phyloP scores from a whole-genome alignment of 345 rosid species.

The Eucalyptus dawsonii region DNA sequence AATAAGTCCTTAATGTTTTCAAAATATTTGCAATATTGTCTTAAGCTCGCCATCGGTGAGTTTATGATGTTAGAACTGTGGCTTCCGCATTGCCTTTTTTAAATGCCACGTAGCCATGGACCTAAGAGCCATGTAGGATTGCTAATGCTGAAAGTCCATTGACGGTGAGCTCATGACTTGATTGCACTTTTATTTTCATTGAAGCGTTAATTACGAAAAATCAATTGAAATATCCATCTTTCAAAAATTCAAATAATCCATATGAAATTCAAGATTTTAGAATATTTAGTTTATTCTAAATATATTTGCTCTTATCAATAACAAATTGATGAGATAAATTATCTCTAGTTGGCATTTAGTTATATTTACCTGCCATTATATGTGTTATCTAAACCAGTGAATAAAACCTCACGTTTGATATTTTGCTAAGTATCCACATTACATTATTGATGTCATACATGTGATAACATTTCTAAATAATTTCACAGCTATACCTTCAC shows the following conservation, averaged over 20 bases:
- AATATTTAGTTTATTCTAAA: neutral
- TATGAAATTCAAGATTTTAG: neutral
- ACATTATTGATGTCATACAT: neutral
- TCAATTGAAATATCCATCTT: neutral
- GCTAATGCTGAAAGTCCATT: neutral
- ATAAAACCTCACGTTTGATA: neutral
- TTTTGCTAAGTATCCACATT: neutral
- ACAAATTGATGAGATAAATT: neutral
- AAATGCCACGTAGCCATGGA: neutral
- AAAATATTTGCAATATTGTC: neutral
- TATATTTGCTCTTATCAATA: neutral
- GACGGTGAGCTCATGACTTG: neutral
- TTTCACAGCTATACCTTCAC: neutral
- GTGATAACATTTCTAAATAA: neutral
- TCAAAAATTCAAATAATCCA: neutral
- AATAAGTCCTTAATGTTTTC: neutral
- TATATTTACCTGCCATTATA: neutral
- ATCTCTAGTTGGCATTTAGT: neutral
- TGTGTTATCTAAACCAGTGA: neutral
- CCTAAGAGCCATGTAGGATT: neutral
- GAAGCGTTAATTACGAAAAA: neutral
- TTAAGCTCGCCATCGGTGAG: neutral
- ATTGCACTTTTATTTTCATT: neutral
- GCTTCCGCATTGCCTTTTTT: neutral
- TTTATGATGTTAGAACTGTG: neutral